Conservation (phyloP, 148 eudicot genomes). For the Limonium bicolor region DNA sequence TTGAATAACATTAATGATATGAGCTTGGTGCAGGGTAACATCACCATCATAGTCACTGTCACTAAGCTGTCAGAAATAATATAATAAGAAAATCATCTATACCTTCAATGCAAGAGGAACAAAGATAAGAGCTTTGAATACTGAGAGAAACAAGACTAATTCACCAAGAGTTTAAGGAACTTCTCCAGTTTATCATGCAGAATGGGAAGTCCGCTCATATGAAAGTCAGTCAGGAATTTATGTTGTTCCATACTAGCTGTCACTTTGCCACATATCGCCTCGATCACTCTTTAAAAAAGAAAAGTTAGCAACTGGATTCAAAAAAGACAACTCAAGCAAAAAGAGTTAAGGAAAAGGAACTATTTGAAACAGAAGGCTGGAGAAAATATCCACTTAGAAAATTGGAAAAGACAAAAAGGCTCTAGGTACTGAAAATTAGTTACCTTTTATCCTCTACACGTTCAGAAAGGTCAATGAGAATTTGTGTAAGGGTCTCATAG, state of each 20-base stretch:
- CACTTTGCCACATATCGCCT: slow-evolving; percentile 43
- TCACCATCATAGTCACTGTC: slow-evolving; percentile 48
- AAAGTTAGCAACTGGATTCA: background rate
- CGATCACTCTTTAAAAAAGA: slow-evolving; percentile 37
- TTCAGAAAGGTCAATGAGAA: slow-evolving; percentile 40
- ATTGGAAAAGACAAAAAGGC: background rate
- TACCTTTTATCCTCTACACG: slow-evolving; percentile 46
- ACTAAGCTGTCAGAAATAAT: slow-evolving; percentile 26
- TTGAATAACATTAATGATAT: slow-evolving; percentile 72
- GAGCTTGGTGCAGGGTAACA: slow-evolving; percentile 41
- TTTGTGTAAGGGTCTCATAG: slow-evolving; percentile 67
- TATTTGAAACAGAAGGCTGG: no score
- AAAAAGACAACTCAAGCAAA: background rate
- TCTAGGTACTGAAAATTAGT: slow-evolving; percentile 11
- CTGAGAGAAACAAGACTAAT: slow-evolving; percentile 1
- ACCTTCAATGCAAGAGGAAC: background rate
- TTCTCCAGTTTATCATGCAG: slow-evolving; percentile 84
- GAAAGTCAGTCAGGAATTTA: slow-evolving; percentile 50
- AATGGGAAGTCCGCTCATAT: slow-evolving; percentile 62
- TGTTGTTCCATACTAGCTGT: slow-evolving; percentile 27
- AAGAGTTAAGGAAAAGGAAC: no score
- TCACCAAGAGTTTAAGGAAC: slow-evolving; percentile 70
- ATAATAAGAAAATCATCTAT: slow-evolving; percentile 2
- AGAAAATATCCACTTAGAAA: background rate
- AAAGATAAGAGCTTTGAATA: background rate